Conservation (phyloP, 805 yeast genomes). For the Pichia cephalocereana region DNA sequence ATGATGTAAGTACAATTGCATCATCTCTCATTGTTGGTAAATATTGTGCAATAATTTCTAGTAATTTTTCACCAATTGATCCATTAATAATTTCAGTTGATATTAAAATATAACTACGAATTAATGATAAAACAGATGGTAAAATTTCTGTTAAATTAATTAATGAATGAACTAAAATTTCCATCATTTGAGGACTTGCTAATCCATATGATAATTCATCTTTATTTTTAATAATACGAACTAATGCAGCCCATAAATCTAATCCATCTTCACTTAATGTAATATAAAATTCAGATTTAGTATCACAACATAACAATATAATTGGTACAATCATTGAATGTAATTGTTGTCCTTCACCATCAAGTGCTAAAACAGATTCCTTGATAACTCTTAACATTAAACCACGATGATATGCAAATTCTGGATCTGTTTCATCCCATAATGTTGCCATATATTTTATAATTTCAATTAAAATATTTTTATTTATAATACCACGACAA, state of each 20-base stretch:
- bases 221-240: slow-evolving; percentile 49
- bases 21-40: slow-evolving; percentile 63
- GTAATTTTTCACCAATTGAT: slow-evolving; percentile 31
- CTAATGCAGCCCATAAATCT: slow-evolving; percentile 68
- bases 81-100: slow-evolving; percentile 34
- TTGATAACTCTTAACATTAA: slow-evolving; percentile 46
- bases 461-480: slow-evolving; percentile 40
- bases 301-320: slow-evolving; percentile 51
- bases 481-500: slow-evolving; percentile 54
- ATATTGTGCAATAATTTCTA: slow-evolving; percentile 44
- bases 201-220: slow-evolving; percentile 29
- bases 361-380: slow-evolving; percentile 47
- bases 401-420: slow-evolving; percentile 3
- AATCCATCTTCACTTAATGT: slow-evolving; percentile 77
- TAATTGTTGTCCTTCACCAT: slow-evolving; percentile 38
- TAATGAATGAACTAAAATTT: slow-evolving; percentile 48
- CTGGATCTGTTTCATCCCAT: slow-evolving; percentile 54
- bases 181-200: slow-evolving; percentile 31
- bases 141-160: slow-evolving; percentile 66
- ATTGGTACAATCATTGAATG: slow-evolving; percentile 57
- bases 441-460: slow-evolving; percentile 52
- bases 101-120: slow-evolving; percentile 53
- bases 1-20: slow-evolving; percentile 45
- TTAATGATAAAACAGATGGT: slow-evolving; percentile 50
- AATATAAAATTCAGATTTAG: slow-evolving; percentile 42